A percentile compares a stretch with the other conserved stretches of the same genome.
Evolutionary conservation across 306 rosid genomes (phyloP).

Genomic region (Acacia crassicarpa): DNA sequence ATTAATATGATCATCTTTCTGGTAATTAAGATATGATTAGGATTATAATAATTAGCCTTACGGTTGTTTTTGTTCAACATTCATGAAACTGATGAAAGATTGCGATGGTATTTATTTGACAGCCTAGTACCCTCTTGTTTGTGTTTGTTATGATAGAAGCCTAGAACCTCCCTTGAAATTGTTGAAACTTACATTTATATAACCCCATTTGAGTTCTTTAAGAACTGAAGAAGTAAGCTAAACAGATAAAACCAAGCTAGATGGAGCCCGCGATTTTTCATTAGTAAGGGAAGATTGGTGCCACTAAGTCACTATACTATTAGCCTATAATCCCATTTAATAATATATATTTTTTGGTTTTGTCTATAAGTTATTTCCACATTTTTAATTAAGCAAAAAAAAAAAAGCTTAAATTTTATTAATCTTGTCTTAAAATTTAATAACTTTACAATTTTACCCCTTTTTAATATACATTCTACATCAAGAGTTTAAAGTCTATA

Average conservation of each 20-base stretch:
- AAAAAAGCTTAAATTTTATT: too few species aligned
- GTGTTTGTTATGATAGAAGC: not conserved
- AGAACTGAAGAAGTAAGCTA: not conserved
- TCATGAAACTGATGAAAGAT: not conserved
- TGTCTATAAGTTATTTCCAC: too few species aligned
- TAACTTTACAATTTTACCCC: too few species aligned
- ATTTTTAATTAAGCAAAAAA: too few species aligned
- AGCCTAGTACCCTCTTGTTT: not conserved
- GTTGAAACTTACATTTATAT: not conserved
- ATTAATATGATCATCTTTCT: not conserved
- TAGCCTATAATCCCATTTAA: not conserved
- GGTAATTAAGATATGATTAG: not conserved
- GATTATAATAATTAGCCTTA: not conserved
- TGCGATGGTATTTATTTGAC: not conserved
- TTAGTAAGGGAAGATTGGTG: not conserved
- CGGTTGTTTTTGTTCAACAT: not conserved
- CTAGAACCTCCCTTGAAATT: not conserved
- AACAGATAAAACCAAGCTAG: not conserved
- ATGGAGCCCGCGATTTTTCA: not conserved
- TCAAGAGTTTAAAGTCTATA: too few species aligned
- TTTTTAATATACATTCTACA: too few species aligned
- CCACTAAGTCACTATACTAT: not conserved
- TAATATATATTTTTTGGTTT: not conserved
- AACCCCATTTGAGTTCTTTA: not conserved
- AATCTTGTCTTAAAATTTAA: too few species aligned